Conservation (phyloP, 2,329 filamentous ascomycete genomes). For the Aspergillus fumigatus region DNA sequence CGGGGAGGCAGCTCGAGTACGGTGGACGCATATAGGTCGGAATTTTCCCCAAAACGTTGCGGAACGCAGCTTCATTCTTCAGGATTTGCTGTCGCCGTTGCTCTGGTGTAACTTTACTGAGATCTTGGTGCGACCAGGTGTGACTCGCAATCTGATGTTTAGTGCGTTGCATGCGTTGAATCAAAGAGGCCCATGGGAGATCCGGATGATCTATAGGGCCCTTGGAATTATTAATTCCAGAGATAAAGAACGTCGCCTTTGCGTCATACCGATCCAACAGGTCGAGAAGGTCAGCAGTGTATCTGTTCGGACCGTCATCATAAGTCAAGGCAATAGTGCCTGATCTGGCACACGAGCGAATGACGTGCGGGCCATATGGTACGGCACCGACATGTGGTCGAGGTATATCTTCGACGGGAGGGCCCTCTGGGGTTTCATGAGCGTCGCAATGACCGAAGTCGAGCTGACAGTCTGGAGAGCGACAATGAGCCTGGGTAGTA, state of each 20-base stretch:
- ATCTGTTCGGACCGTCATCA: slow-evolving; percentile 62
- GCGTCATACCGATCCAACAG: slow-evolving; percentile 56
- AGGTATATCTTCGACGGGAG: slow-evolving; percentile 29
- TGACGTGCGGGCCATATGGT: slow-evolving; percentile 32
- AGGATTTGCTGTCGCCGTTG: slow-evolving; percentile 42
- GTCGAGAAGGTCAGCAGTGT: slow-evolving; percentile 59
- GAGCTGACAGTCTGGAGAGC: slow-evolving; percentile 38
- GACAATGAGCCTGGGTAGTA: slow-evolving; percentile 32
- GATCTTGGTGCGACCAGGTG: slow-evolving; percentile 49
- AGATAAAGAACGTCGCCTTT: slow-evolving; percentile 66
- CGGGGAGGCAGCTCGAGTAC: slow-evolving; percentile 39
- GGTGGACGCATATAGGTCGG: slow-evolving; percentile 53
- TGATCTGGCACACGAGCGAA: slow-evolving; percentile 41
- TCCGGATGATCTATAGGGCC: slow-evolving; percentile 41
- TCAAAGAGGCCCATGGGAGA: slow-evolving; percentile 36
- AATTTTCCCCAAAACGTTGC: slow-evolving; percentile 45
- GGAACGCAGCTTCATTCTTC: slow-evolving; percentile 45
- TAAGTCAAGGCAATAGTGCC: slow-evolving; percentile 63
- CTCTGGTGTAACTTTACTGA: slow-evolving; percentile 35
- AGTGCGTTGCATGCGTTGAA: slow-evolving; percentile 39
- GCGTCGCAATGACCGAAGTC: slow-evolving; percentile 39
- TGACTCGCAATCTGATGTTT: slow-evolving; percentile 51
- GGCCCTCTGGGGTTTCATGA: slow-evolving; percentile 29
- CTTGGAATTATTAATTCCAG: slow-evolving; percentile 45
- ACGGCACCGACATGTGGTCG: slow-evolving; percentile 34